Evolutionary conservation across 129 eudicot genomes (phyloP).

Genomic region (Flaveria trinervia): DNA sequence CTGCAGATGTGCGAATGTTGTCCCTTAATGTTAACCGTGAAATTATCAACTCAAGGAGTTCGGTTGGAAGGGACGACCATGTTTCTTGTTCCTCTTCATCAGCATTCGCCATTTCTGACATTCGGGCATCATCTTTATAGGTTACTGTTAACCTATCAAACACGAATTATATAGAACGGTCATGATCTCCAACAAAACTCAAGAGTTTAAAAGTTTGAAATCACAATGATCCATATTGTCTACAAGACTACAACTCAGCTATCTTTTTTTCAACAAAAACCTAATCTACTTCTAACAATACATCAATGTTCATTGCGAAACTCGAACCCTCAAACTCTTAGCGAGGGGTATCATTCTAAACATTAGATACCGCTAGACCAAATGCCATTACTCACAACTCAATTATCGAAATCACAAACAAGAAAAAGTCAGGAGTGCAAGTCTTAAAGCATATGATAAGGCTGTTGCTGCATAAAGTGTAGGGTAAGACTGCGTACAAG

Average conservation of each 20-base stretch:
- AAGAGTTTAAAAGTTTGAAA: conserved; percentile 2
- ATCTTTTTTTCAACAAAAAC: too few species aligned
- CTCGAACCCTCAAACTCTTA: neutral
- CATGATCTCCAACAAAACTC: neutral
- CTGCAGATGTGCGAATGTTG: conserved; percentile 76
- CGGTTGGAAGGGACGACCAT: conserved; percentile 65
- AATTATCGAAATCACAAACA: neutral
- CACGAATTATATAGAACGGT: conserved; percentile 7
- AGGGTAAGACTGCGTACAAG: too few species aligned
- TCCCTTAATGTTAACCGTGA: conserved; percentile 59
- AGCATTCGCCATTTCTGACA: conserved; percentile 22
- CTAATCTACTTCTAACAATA: too few species aligned
- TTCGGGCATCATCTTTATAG: conserved; percentile 28
- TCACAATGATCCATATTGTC: neutral
- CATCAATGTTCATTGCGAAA: too few species aligned
- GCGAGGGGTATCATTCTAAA: too few species aligned
- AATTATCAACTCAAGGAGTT: conserved; percentile 61
- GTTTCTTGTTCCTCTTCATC: conserved; percentile 44
- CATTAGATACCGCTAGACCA: too few species aligned
- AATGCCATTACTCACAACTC: neutral
- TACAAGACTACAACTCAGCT: too few species aligned
- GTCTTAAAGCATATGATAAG: too few species aligned
- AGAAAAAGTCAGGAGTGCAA: neutral
- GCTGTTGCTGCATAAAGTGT: too few species aligned
- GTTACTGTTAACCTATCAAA: conserved; percentile 52